Conservation (phyloP, 371 early-diverging fungal species). For the Fennellomyces sp. region DNA sequence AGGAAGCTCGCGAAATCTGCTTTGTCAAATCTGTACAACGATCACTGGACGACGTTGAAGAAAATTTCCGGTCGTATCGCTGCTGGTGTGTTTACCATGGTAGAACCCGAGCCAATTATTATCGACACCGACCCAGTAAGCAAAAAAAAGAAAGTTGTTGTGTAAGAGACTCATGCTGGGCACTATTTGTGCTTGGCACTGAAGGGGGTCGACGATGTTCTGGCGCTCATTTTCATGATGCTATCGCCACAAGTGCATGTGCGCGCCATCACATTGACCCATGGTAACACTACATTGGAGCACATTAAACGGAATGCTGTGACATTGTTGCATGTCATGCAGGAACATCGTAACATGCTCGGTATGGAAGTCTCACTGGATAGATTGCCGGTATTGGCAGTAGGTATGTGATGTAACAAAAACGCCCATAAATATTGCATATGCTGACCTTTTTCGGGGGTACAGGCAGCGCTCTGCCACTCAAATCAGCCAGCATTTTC, state of each 20-base stretch:
- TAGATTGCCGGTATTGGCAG: constrained; percentile 46
- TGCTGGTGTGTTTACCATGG: too few relatives aligned
- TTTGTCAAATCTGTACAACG: too few relatives aligned
- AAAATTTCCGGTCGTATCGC: too few relatives aligned
- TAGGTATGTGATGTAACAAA: constrained; percentile 30
- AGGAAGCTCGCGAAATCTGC: too few relatives aligned
- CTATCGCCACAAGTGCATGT: constrained; percentile 51
- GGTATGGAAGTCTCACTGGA: constrained; percentile 21
- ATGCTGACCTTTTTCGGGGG: not conserved
- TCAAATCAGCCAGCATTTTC: constrained; percentile 26
- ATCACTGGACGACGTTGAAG: too few relatives aligned
- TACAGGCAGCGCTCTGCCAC: constrained; percentile 42
- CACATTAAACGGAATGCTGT: constrained; percentile 30
- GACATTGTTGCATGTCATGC: constrained; percentile 33
- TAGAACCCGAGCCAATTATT: constrained; percentile 19
- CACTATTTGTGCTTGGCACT: too few relatives aligned
- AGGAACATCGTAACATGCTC: constrained; percentile 30
- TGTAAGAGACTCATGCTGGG: too few relatives aligned
- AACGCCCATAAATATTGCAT: not conserved
- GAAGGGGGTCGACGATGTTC: constrained; percentile 60
- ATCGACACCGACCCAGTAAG: constrained; percentile 35
- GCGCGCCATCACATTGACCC: constrained; percentile 50
- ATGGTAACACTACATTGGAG: constrained; percentile 48
- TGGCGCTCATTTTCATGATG: constrained; percentile 53
- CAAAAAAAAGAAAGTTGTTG: not conserved